Evolutionary conservation across 345 rosid species (phyloP), one percentile per base, ranked within the genome.

Genomic region (Laguncularia racemosa): DNA sequence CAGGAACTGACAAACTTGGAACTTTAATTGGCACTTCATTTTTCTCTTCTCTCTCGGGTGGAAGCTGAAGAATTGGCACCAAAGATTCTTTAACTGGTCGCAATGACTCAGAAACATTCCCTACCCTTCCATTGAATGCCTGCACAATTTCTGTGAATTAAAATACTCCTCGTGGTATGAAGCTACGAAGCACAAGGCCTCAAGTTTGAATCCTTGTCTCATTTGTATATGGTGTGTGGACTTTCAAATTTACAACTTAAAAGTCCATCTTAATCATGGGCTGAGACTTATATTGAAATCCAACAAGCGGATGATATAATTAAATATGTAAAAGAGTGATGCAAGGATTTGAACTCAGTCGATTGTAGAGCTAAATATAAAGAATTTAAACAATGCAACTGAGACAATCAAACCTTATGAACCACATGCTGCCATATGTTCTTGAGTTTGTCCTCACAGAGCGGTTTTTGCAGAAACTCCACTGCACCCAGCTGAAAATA

Each of bases 391-490:
- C 16, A 43, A 26, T 23, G 40, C 45, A 61, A 14, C 45, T 55
- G 44, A 55, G 55, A 16, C 17, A 48, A 20, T 54, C 59, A 11
- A 57, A 89, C 99, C 95, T 89, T 89, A 63, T 89, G 97, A 68
- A 87, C 90, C 64, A 93, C 97, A 20, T 93, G 99, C 71, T 93
- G 99, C 99, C 99, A 93, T 63, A 93, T 76, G 57, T 93, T 87
- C 75, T 80, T 76, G 61, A 93, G 71, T 69, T 89, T 93, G 60
- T 87, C 97, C 55, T 84, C 85, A 0, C 80, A 82, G 33, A 93
- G 73, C 12, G 99, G 99, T 73, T 89, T 87, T 50, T 40, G 80
- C 44, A 93, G 96, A 77, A 93, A 93, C 75, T 89, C 99, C 50
- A 93, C 97, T 49, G 97, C 99, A 63, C 99, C 99, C 40, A 82